A percentile compares a stretch with the other conserved stretches of the same genome.
phyloP scores from a whole-genome alignment of 1,284 basidiomycete genomes.

The Somion occarium region DNA sequence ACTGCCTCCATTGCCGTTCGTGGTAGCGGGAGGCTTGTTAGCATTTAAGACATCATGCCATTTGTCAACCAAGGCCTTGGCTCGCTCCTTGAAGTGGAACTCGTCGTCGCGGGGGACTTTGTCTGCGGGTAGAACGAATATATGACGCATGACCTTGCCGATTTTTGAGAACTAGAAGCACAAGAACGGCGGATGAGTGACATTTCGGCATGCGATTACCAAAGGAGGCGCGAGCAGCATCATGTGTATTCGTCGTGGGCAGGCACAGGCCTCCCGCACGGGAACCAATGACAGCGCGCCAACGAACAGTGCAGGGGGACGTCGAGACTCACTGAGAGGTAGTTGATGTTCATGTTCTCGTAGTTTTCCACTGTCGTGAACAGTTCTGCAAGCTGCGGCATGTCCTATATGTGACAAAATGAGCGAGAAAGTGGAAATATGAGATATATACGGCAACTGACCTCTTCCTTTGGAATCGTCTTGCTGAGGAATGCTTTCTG shows the following conservation, averaged over 20 bases:
- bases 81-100: slow-evolving; percentile 83
- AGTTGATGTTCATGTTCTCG: slow-evolving; percentile 79
- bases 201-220: not conserved
- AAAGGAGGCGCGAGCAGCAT: slow-evolving; percentile 1
- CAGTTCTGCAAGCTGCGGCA: slow-evolving; percentile 71
- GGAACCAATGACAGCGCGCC: slow-evolving; percentile 17
- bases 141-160: slow-evolving; percentile 97
- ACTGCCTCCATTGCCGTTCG: slow-evolving; percentile 24
- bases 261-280: slow-evolving; percentile 16
- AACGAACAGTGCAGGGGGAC: slow-evolving; percentile 6
- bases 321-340: slow-evolving; percentile 58
- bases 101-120: slow-evolving; percentile 82
- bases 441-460: slow-evolving; percentile 21
- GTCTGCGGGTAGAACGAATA: slow-evolving; percentile 61
- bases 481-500: slow-evolving; percentile 84
- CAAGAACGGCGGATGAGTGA: not conserved
- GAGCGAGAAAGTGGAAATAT: slow-evolving; percentile 11
- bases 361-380: slow-evolving; percentile 86
- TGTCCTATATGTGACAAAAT: slow-evolving; percentile 48
- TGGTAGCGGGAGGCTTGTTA: slow-evolving; percentile 28
- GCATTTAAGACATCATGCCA: slow-evolving; percentile 65
- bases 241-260: not conserved
- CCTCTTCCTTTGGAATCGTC: slow-evolving; percentile 55
- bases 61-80: slow-evolving; percentile 66
- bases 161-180: slow-evolving; percentile 82